Evolutionary conservation across 2,329 filamentous ascomycete species (phyloP).

Genomic region (Neofusicoccum cordaticola): DNA sequence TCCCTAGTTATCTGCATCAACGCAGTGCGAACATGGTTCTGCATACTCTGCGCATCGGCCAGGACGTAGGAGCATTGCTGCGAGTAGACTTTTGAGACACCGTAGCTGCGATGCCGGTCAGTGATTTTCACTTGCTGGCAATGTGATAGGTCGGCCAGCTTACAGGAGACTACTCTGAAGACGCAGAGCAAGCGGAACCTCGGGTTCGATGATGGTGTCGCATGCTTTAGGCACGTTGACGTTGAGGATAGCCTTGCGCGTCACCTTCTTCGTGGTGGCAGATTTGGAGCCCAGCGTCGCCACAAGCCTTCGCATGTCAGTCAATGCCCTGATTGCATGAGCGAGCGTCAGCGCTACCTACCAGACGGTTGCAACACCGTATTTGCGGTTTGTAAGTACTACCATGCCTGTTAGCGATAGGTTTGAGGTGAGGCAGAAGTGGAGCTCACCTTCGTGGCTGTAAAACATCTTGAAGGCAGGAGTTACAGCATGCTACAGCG

Average conservation of each 20-base stretch:
- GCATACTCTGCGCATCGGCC: slow-evolving; percentile 71
- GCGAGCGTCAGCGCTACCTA: slow-evolving; percentile 42
- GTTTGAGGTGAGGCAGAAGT: neutral
- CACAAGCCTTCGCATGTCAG: slow-evolving; percentile 66
- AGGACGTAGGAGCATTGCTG: slow-evolving; percentile 88
- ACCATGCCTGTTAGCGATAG: slow-evolving; percentile 23
- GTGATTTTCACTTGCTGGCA: neutral
- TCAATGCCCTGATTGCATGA: neutral
- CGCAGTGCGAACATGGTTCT: slow-evolving; percentile 69
- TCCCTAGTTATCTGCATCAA: slow-evolving; percentile 54
- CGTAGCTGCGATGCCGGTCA: slow-evolving; percentile 40
- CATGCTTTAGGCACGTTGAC: slow-evolving; percentile 87
- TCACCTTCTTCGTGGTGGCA: slow-evolving; percentile 67
- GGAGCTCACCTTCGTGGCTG: slow-evolving; percentile 77
- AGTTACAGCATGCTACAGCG: neutral
- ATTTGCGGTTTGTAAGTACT: slow-evolving; percentile 80
- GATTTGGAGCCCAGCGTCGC: slow-evolving; percentile 80
- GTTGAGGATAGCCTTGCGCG: slow-evolving; percentile 79
- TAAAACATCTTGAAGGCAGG: slow-evolving; percentile 72
- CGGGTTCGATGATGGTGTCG: slow-evolving; percentile 79
- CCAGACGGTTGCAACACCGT: slow-evolving; percentile 96
- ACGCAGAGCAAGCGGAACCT: slow-evolving; percentile 82
- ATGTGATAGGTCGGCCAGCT: slow-evolving; percentile 23
- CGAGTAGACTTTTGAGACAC: slow-evolving; percentile 77
- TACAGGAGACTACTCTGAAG: slow-evolving; percentile 85